phyloP scores from a whole-genome alignment of 306 rosid genomes.

The Glycine tomentella region DNA sequence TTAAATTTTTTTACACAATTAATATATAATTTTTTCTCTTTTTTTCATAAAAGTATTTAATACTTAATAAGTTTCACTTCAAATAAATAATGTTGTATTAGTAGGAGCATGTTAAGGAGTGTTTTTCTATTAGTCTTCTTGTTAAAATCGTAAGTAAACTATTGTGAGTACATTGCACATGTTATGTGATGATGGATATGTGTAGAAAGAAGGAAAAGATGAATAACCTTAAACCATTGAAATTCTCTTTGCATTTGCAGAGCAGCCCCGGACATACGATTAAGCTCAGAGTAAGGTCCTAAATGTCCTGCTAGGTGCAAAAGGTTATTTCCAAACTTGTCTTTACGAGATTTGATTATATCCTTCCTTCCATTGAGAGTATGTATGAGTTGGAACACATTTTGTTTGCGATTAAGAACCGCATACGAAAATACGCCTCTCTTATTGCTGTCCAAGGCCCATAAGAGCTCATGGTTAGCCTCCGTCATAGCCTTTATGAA shows the following conservation, averaged over 20 bases:
- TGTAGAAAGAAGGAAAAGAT: not conserved
- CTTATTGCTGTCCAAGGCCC: not conserved
- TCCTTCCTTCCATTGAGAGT: not conserved
- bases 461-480: conserved; percentile 7
- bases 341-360: not conserved
- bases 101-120: too few relatives aligned
- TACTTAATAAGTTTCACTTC: too few relatives aligned
- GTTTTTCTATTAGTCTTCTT: too few relatives aligned
- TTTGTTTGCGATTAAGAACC: conserved; percentile 19
- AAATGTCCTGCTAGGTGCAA: not conserved
- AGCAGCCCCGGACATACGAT: not conserved
- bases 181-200: too few relatives aligned
- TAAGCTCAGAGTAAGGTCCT: not conserved
- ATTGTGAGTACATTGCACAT: too few relatives aligned
- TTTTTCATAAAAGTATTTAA: too few relatives aligned
- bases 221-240: conserved; percentile 42
- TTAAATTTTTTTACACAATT: too few relatives aligned
- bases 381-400: conserved; percentile 27
- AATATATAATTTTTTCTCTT: too few relatives aligned
- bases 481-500: conserved; percentile 2
- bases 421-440: conserved; percentile 17
- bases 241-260: too few relatives aligned
- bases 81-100: too few relatives aligned
- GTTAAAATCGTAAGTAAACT: too few relatives aligned
- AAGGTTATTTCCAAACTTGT: conserved; percentile 19